Base-by-base conservation (phyloP, 2,329 filamentous ascomycete genomes). In the Davidsoniella virescens region DNA sequence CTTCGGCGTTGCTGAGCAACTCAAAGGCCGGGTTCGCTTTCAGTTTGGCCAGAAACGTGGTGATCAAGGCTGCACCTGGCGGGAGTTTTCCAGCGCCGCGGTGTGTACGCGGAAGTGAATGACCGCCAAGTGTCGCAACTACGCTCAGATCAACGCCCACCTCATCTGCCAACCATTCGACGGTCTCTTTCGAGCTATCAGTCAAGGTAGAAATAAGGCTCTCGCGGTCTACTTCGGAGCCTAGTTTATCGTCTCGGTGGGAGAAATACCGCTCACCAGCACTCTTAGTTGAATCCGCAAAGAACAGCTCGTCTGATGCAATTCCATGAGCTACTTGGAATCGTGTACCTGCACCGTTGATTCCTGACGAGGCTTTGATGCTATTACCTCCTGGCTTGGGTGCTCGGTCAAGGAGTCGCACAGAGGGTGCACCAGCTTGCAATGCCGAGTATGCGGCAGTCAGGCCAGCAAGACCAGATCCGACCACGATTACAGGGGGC, bases 321-420 rank as follows among this genome's bases (percentile, higher is more conserved):
- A 65, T 57, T n/a, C 63, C 58, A 39, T 58, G 49, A 2, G 58
- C 62, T 9, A 61, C 60, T 58, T 82, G 78, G 54, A 73, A 80
- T 3, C 65, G 66, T 0, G 78, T 81, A 0, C 69, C 69, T 0
- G 75, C 75, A 5, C 75, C 78, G 55, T 80, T 81, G 61, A 82
- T 82, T 0, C 77, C 78, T 0, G 76, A 80, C 0, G 77, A 81
- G 0, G 78, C 78, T 61, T 82, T 82, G 62, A 82, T 79, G 57
- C 70, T 76, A 57, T 82, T 81, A 2, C 77, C 76, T 36, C 78
- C 78, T 0, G 77, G 74, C 57, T 77, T 78, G 2, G 69, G 58
- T 0, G 70, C 69, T 17, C 76, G 72, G 52, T 83, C 78, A 10
- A 82, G 66, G 46, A 83, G 66, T 29, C 67, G 65, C 0, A 82